Evolutionary conservation across 768 basidiomycete genomes (phyloP), one percentile per base, ranked within the genome.

Genomic region (Tricholomella constricta): DNA sequence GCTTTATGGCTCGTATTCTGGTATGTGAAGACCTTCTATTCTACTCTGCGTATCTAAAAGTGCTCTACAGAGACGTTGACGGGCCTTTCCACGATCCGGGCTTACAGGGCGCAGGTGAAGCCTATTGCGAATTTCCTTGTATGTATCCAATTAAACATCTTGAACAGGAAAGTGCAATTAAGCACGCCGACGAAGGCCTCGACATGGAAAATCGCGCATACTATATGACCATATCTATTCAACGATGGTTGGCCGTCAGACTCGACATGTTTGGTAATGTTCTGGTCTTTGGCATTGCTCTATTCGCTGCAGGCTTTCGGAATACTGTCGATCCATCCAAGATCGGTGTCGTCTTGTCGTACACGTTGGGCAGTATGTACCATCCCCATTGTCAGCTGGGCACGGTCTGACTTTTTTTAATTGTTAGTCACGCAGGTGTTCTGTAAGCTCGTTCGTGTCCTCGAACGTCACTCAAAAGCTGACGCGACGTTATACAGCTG

Each of bases 241-340:
- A 88, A 62, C 71, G 81, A 43, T 89, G 85, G 84, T 72, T 88
- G 1, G 73, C 75, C 2, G 65, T 86, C 9, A 75, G 88, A 15
- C 73, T 90, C 1, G 86, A 89, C 52, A 67, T 87, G 26, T 79
- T 87, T 27, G 85, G 82, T 1, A 86, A 86, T 61, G 54, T 82
- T 7, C 69, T 91, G 9, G 76, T 90, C 22, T 73, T 90, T 31
- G 85, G 86, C 1, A 87, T 91, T 42, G 82, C 75, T 1, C 66
- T 91, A 11, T 88, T 89, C 61, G 86, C 84, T 7, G 81, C 82
- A 9, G 81, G 82, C 2, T 83, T 85, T 65, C 70, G 85, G n/a
- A 67, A 72, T 35, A 67, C 75, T 0, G 78, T 84, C 34, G 73
- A 62, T 44, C 68, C 61, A 12, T 60, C 80, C 5, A 80, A 79